Evolutionary conservation across 257 asterid species (phyloP), one percentile per base, ranked within the genome.

Genomic region (Lycium ferocissimum): DNA sequence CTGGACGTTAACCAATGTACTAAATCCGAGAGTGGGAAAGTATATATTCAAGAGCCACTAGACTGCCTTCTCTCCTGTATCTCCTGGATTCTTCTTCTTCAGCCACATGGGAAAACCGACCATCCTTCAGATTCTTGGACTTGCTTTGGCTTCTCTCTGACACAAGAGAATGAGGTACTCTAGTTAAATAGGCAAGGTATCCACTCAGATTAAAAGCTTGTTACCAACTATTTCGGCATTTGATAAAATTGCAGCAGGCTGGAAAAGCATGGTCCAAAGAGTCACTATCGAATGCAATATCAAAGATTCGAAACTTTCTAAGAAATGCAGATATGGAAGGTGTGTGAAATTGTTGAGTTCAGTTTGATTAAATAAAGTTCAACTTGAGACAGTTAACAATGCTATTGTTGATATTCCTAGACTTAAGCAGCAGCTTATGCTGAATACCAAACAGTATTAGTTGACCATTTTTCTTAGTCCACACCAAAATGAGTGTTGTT

Each of bases 51-150:
- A 90, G 98, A 95, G 88, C 98, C 98, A 5, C 72, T 95, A 73
- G 98, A 92, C 89, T 90, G 91, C 92, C 94, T 95, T 91, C 93
- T 95, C 85, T 95, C 92, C 80, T 93, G 98, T 81, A 88, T 92
- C 84, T 92, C 95, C 82, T 95, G 94, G 93, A 91, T 95, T 89
- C 95, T 95, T 88, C 92, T 92, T 87, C 93, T 95, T 87, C 98
- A 95, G 91, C 97, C 94, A 51, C 94, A 88, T 83, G 86, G 86
- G 80, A 92, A 86, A 89, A 70, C 91, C 38, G 94, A 86, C 51
- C 90, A 89, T 53, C 90, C 91, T 85, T 87, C 93, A 80, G 93
- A 92, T 71, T 88, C 97, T 69, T 86, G 88, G 89, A 88, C 95
- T 83, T 92, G 91, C 85, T 91, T 93, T 88, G 98, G 95, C 86